Evolutionary conservation across 805 yeast genomes (phyloP).

Genomic region (Wickerhamiella australiensis): DNA sequence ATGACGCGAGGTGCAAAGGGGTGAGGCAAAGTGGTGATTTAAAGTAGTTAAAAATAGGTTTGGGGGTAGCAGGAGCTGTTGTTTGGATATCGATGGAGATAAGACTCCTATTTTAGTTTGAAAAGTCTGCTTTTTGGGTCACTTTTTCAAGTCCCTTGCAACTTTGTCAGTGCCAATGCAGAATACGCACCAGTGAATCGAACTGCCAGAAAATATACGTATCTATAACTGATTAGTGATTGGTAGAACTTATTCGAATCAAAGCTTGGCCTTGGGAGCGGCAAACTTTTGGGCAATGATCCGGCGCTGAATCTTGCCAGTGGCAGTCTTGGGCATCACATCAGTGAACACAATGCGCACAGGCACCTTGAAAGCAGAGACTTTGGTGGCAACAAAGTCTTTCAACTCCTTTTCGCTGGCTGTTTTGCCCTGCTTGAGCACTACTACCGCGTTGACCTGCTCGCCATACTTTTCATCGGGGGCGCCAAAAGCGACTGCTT

Average conservation of each 20-base stretch:
- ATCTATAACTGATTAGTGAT: too few species aligned
- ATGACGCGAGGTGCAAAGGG: conserved; percentile 8
- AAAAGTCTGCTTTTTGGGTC: too few species aligned
- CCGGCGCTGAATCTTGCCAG: conserved; percentile 65
- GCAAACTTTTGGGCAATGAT: conserved; percentile 41
- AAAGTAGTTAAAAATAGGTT: too few species aligned
- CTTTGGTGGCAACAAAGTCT: conserved; percentile 34
- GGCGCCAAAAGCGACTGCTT: conserved; percentile 61
- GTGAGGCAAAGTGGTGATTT: too few species aligned
- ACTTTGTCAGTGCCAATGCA: too few species aligned
- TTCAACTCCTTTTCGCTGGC: conserved; percentile 35
- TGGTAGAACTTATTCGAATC: too few species aligned
- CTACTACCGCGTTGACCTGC: conserved; percentile 58
- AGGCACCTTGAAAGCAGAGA: conserved; percentile 53
- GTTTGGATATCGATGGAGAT: too few species aligned
- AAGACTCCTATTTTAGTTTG: not conserved
- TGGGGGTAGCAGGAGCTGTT: too few species aligned
- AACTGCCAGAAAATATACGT: too few species aligned
- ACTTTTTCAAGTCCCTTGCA: too few species aligned
- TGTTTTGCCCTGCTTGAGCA: conserved; percentile 34
- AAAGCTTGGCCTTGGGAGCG: conserved; percentile 30
- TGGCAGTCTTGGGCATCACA: conserved; percentile 59
- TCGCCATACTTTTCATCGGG: conserved; percentile 60
- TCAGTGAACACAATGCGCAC: conserved; percentile 44
- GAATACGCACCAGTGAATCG: too few species aligned